Evolutionary conservation across 768 basidiomycete genomes (phyloP).

Genomic region (Hydnomerulius pinastri): DNA sequence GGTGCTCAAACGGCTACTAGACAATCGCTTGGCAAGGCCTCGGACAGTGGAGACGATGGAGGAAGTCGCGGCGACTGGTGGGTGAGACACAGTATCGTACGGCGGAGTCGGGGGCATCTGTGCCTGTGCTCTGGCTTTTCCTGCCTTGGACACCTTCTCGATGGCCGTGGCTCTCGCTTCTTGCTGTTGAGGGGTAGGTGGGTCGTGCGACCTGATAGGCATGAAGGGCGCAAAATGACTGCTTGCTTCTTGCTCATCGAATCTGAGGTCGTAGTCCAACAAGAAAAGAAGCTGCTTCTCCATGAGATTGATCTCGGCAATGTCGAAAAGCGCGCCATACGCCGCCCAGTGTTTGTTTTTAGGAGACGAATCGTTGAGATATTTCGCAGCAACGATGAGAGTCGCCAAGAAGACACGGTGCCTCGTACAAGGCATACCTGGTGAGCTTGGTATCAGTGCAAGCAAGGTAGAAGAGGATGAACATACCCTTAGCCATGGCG

Average conservation of each 20-base stretch:
- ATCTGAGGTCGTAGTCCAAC: conserved; percentile 90
- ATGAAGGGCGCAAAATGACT: conserved; percentile 72
- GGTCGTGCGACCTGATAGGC: conserved; percentile 20
- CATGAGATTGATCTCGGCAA: conserved; percentile 90
- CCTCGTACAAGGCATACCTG: conserved; percentile 85
- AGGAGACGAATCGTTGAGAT: conserved; percentile 94
- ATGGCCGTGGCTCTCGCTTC: conserved; percentile 56
- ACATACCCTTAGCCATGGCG: conserved; percentile 79
- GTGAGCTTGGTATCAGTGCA: conserved; percentile 9
- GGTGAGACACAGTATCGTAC: conserved; percentile 33
- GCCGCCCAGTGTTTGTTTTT: conserved; percentile 94
- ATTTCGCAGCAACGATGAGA: conserved; percentile 95
- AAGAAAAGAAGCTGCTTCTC: conserved; percentile 93
- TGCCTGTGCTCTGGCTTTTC: conserved; percentile 53
- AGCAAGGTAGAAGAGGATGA: background rate
- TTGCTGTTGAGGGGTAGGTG: conserved; percentile 33
- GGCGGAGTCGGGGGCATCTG: conserved; percentile 44
- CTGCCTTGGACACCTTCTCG: conserved; percentile 53
- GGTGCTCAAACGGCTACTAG: conserved; percentile 39
- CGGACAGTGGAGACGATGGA: conserved; percentile 57
- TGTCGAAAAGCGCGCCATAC: conserved; percentile 76
- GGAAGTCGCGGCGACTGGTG: conserved; percentile 28
- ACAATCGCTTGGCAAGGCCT: conserved; percentile 60
- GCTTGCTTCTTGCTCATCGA: conserved; percentile 81
- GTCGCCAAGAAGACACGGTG: conserved; percentile 96